Conservation (phyloP, 805 yeast genomes). For the Kazachstania psychrophila region DNA sequence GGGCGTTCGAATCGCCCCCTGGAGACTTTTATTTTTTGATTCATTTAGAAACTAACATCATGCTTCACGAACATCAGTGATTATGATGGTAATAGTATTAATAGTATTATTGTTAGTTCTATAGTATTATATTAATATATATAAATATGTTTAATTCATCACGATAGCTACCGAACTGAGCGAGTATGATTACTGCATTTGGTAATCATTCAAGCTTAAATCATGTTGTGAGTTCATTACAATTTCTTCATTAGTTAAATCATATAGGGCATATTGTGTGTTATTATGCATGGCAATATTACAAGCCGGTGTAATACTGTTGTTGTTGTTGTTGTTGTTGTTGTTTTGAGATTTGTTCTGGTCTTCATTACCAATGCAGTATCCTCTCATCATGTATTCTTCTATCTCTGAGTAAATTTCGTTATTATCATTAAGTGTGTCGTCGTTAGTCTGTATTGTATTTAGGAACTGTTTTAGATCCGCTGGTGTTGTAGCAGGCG, state of each 20-base stretch:
- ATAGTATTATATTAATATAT: no score
- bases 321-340: constrained; percentile 1
- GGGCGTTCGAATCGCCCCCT: constrained; percentile 33
- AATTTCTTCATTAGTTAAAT: constrained; percentile 17
- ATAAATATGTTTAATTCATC: no score
- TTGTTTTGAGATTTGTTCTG: constrained; percentile 4
- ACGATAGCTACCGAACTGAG: no score
- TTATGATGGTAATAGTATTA: background rate
- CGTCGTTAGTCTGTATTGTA: background rate
- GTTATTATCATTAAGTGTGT: background rate
- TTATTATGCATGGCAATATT: background rate
- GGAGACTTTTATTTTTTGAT: constrained; percentile 19
- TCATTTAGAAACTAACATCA: no score
- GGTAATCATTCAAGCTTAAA: background rate
- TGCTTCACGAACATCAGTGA: no score
- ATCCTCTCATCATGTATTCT: constrained; percentile 25
- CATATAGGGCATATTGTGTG: constrained; percentile 17
- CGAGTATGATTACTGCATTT: constrained; percentile 4
- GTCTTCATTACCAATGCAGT: background rate
- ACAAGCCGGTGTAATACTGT: background rate
- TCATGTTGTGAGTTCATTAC: constrained; percentile 8
- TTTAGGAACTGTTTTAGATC: background rate
- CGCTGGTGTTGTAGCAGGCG: constrained; percentile 3
- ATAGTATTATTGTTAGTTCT: no score
- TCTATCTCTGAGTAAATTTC: constrained; percentile 21